Evolutionary conservation across 768 basidiomycete species (phyloP), one percentile per base, ranked within the genome.

Genomic region (Lanmaoa pseudosensibilis): DNA sequence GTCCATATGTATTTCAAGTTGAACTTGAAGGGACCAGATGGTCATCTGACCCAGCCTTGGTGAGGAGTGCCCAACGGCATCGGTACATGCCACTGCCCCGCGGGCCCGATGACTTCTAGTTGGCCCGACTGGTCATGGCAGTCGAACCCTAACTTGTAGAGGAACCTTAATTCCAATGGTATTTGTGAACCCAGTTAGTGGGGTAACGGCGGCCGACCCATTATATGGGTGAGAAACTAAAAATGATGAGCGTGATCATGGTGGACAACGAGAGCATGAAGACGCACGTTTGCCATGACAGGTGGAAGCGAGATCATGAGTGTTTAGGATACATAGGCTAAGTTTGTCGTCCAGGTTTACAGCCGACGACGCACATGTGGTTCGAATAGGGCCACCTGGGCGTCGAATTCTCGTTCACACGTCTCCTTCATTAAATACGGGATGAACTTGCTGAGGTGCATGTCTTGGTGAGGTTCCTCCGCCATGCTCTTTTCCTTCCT

Each of bases 401-500:
- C 43, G 37, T 30, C 7, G 12, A 8, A 4, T n/a, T 10, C 30
- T 19, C 18, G 18, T 21, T 36, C 57, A 18, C 43, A 50, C 34
- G 46, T 38, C 46, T 9, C 11, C 0, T 12, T 13, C 16, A 13
- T 21, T 60, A 48, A 56, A 34, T 36, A 63, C n/a, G 30, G 4
- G 10, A 33, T 21, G 12, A 21, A 23, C 6, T 27, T 27, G 38
- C 36, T 16, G 47, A 5, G 9, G 16, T 32, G 3, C 30, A 40
- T 2, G 13, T 23, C 9, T 4, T 0, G 10, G 37, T 19, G 23
- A 53, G 41, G 41, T 4, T 30, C 34, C 4, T 46, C 16, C 18
- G 7, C 16, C 18, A 65, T 66, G 63, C 25, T 65, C 21, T n/a
- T 71, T 6, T 51, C 36, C 25, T 27, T 65, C 4, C 32, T 68